These are phyloP conservation scores for Azolla pinnata DNA, from an alignment of 75 land plant genomes.

Conservation along the genomic window DNA sequence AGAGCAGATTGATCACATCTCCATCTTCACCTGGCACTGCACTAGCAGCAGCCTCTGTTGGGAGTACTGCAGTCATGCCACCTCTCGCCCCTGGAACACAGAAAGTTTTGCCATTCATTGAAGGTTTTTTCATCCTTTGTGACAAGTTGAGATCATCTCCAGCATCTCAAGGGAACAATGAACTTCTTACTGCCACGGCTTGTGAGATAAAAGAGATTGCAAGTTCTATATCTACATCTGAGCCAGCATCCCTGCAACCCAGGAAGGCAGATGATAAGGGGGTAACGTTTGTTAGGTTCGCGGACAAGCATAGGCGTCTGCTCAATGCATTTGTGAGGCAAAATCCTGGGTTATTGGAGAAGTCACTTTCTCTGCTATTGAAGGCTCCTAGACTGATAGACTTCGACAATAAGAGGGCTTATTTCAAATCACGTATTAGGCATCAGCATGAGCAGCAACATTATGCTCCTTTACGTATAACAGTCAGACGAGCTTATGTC, in stretches of 20 bases:
- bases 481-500: slow-evolving; percentile 57
- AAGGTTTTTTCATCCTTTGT: slow-evolving; percentile 92
- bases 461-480: slow-evolving; percentile 47
- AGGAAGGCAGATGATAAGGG: slow-evolving; percentile 19
- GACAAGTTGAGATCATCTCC: slow-evolving; percentile 80
- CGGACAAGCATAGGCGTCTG: slow-evolving; percentile 56
- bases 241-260: slow-evolving; percentile 12
- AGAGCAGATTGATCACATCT: slow-evolving; percentile 28
- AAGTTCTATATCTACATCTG: slow-evolving; percentile 9
- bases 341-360: slow-evolving; percentile 58
- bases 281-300: slow-evolving; percentile 45
- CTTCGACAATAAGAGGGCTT: slow-evolving; percentile 65
- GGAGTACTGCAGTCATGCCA: slow-evolving; percentile 37
- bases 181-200: slow-evolving; percentile 35
- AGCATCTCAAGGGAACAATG: slow-evolving; percentile 20
- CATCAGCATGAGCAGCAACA: slow-evolving; percentile 69
- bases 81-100: slow-evolving; percentile 93
- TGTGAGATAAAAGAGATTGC: slow-evolving; percentile 39
- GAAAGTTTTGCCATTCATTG: slow-evolving; percentile 85
- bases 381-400: slow-evolving; percentile 56
- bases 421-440: slow-evolving; percentile 49
- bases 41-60: slow-evolving; percentile 14
- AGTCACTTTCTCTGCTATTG: slow-evolving; percentile 54
- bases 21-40: slow-evolving; percentile 27
- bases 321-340: slow-evolving; percentile 65